Percentiles rank a stretch among this genome's conserved stretches.
Conservation (phyloP, 306 rosid species). For the Vigna nakashimae region DNA sequence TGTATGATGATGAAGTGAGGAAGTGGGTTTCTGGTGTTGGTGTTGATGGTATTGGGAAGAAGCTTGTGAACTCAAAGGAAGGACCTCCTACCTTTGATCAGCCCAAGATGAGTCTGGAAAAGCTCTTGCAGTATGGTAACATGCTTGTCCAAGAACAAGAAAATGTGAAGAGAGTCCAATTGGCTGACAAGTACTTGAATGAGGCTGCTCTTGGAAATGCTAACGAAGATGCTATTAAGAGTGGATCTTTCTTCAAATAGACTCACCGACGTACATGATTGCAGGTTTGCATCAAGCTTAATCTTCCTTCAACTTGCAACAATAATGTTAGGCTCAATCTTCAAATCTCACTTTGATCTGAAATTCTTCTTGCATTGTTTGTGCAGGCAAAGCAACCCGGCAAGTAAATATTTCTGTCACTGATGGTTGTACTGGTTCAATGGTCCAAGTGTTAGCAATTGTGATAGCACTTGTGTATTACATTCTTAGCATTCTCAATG, state of each 20-base stretch:
- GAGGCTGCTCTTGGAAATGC: slow-evolving; percentile 82
- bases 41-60: slow-evolving; percentile 60
- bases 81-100: slow-evolving; percentile 75
- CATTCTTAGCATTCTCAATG: slow-evolving; percentile 52
- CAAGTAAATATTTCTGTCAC: slow-evolving; percentile 61
- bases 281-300: slow-evolving; percentile 52
- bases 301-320: not conserved
- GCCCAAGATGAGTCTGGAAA: slow-evolving; percentile 61
- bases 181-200: slow-evolving; percentile 74
- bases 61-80: slow-evolving; percentile 78
- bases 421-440: slow-evolving; percentile 68
- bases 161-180: slow-evolving; percentile 80
- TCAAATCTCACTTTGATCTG: not conserved
- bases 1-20: slow-evolving; percentile 80
- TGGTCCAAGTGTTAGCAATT: slow-evolving; percentile 74
- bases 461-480: slow-evolving; percentile 63
- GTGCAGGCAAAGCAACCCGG: slow-evolving; percentile 67
- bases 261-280: slow-evolving; percentile 2
- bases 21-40: slow-evolving; percentile 66
- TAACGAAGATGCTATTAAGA: slow-evolving; percentile 57
- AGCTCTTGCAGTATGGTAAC: slow-evolving; percentile 64
- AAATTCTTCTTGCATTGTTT: not conserved
- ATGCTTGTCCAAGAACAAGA: slow-evolving; percentile 82
- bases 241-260: slow-evolving; percentile 54
- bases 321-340: not conserved